A percentile compares a stretch with the other conserved stretches of the same genome.
Conservation (phyloP, 2,329 filamentous ascomycete genomes). For the Ceratocystis huliohia region DNA sequence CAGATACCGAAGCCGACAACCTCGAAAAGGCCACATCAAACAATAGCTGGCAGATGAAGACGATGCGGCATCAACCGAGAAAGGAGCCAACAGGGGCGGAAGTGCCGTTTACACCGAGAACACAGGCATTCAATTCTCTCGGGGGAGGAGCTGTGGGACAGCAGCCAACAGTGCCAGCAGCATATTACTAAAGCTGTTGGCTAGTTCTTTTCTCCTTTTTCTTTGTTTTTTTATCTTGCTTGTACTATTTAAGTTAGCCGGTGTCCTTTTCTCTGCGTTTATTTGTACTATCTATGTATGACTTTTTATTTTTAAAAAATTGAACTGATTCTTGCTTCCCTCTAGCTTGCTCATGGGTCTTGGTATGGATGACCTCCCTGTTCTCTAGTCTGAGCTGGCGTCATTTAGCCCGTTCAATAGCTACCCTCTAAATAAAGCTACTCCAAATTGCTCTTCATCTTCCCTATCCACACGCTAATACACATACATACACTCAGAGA, state of each 20-base stretch:
- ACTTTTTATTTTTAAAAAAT: background rate
- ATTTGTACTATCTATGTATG: background rate
- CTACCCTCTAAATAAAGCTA: background rate
- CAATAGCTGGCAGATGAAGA: slow-evolving; percentile 46
- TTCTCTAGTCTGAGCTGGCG: background rate
- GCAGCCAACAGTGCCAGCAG: slow-evolving; percentile 16
- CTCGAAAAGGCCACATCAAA: slow-evolving; percentile 23
- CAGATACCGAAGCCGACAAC: slow-evolving; percentile 33
- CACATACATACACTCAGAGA: too few species aligned
- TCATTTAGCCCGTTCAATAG: background rate
- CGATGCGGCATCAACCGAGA: slow-evolving; percentile 30
- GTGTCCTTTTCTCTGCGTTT: background rate
- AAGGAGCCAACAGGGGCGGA: slow-evolving; percentile 21
- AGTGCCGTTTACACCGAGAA: slow-evolving; percentile 50
- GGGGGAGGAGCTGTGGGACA: slow-evolving; percentile 28
- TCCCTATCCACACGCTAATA: too few species aligned
- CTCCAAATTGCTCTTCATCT: background rate
- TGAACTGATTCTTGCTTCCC: too few species aligned
- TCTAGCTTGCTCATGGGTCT: background rate
- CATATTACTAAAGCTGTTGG: slow-evolving; percentile 37
- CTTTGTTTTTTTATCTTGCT: background rate
- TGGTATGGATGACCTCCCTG: background rate
- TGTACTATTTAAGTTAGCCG: background rate
- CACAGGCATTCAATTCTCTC: slow-evolving; percentile 53
- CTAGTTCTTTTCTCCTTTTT: slow-evolving; percentile 4